A percentile compares a stretch with the other conserved stretches of the same genome.
Conservation (phyloP, 1,284 basidiomycete genomes). For the Heterobasidion annosum region DNA sequence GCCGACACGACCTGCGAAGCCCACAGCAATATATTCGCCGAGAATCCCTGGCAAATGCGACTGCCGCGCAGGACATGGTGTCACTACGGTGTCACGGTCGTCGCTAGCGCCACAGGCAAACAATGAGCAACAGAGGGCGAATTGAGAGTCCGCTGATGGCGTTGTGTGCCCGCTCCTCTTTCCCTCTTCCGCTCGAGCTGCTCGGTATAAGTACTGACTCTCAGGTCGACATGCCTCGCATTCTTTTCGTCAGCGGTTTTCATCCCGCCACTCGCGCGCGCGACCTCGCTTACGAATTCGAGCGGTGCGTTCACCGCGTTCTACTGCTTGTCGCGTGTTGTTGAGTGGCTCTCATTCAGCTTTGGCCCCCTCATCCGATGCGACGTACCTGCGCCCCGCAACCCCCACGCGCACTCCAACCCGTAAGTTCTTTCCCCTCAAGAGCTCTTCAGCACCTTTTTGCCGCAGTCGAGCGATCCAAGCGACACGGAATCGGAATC, state of each 20-base stretch:
- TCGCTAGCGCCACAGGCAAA: background rate
- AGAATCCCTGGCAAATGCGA: too few species aligned
- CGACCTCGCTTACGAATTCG: slow-evolving; percentile 82
- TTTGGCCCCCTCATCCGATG: slow-evolving; percentile 75
- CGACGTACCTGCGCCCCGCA: slow-evolving; percentile 82
- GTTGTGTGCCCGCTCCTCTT: background rate
- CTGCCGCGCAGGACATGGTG: too few species aligned
- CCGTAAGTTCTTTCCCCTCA: slow-evolving; percentile 53
- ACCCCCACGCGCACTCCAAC: slow-evolving; percentile 58
- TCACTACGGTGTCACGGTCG: too few species aligned
- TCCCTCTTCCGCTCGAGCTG: background rate
- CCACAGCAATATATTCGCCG: too few species aligned
- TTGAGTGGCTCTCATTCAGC: slow-evolving; percentile 24
- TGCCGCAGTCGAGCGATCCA: slow-evolving; percentile 21
- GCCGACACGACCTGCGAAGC: too few species aligned
- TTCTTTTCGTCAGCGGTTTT: slow-evolving; percentile 84
- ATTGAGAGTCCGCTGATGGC: background rate
- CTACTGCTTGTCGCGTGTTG: background rate
- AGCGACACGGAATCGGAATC: slow-evolving; percentile 10
- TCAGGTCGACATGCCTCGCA: slow-evolving; percentile 45
- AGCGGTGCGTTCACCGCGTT: slow-evolving; percentile 45
- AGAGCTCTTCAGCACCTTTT: slow-evolving; percentile 11
- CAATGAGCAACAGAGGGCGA: background rate
- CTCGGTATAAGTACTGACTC: background rate
- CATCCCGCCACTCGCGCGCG: slow-evolving; percentile 69